Evolutionary conservation across 805 yeast species (phyloP), one percentile per base, ranked within the genome.

Genomic region (Zygoascus ofunaensis): DNA sequence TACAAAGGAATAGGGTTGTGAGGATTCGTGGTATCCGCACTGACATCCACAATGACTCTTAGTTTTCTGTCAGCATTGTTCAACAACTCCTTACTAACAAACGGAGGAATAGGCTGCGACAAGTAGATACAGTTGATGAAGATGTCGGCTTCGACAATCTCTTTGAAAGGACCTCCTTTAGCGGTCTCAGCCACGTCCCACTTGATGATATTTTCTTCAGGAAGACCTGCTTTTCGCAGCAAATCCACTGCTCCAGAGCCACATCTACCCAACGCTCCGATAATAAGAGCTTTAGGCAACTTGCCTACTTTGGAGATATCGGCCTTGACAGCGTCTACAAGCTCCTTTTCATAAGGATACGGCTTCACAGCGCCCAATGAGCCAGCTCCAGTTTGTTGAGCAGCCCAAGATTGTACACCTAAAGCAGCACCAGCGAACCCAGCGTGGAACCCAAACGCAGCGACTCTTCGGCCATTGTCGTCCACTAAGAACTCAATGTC

Each of bases 351-450:
- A 60, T 81, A 83, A 42, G 83, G 80, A 66, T 80, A 90, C 37
- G 97, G 94, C 26, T 77, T 59, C 36, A 89, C 84, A 43, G 87
- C 86, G 34, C 85, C 84, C 55, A 92, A 71, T 52, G 86, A 79
- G 62, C 79, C 77, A 46, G 50, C 53, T n/a, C 50, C 43, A 44
- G 69, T 66, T 64, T 85, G 90, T 66, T 90, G 90, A 69, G 83
- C 82, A 41, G 94, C 83, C 96, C 97, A 92, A 65, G 87, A 95
- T 63, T 77, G 77, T 42, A 90, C 72, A 58, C 98, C 98, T 45
- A 92, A 68, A 28, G 98, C 99, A 30, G 99, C 98, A 59, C 99
- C 99, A 4, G 97, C 98, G 63, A 92, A 92, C n/a, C 99, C 99
- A 37, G 99, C 98, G 64, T 90, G 90, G 72, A 77, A 92, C n/a